phyloP scores from a whole-genome alignment of 169 alveolate genomes.

The Pseudocohnilembus persalinus region DNA sequence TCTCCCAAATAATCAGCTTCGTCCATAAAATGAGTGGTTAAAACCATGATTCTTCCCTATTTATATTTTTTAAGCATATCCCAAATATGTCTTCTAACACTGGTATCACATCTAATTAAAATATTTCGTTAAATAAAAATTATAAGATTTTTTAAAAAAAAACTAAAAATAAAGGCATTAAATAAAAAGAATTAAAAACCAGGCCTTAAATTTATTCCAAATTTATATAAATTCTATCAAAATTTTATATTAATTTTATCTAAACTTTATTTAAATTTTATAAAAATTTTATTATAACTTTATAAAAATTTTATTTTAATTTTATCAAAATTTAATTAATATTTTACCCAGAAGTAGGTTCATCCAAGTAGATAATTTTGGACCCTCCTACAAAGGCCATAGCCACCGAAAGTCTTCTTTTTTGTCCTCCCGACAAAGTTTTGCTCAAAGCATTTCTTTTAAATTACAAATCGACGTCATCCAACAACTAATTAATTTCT shows the following conservation, averaged over 20 bases:
- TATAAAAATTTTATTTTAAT: constrained; percentile 64
- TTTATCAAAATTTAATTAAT: too few species aligned
- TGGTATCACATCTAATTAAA: constrained; percentile 78
- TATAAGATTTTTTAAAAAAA: too few species aligned
- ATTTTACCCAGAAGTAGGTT: constrained; percentile 86
- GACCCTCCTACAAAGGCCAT: constrained; percentile 80
- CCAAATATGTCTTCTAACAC: constrained; percentile 85
- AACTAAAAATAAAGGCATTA: too few species aligned
- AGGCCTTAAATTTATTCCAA: too few species aligned
- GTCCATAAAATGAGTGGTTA: constrained; percentile 83
- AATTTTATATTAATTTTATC: too few species aligned
- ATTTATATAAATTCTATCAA: too few species aligned
- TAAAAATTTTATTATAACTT: constrained; percentile 71
- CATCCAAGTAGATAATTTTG: constrained; percentile 76
- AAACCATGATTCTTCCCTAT: constrained; percentile 51
- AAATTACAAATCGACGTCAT: constrained; percentile 72
- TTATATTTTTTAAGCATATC: constrained; percentile 75
- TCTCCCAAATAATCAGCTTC: constrained; percentile 82
- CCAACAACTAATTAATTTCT: constrained; percentile 60
- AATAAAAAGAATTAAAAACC: too few species aligned
- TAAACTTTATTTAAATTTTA: too few species aligned
- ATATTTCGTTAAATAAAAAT: too few species aligned
- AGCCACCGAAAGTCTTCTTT: constrained; percentile 81
- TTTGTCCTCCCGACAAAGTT: constrained; percentile 81
- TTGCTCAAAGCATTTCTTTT: constrained; percentile 59